Evolutionary conservation across 805 yeast species (phyloP), one percentile per base, ranked within the genome.

Genomic region (Teunomyces funiuensis): DNA sequence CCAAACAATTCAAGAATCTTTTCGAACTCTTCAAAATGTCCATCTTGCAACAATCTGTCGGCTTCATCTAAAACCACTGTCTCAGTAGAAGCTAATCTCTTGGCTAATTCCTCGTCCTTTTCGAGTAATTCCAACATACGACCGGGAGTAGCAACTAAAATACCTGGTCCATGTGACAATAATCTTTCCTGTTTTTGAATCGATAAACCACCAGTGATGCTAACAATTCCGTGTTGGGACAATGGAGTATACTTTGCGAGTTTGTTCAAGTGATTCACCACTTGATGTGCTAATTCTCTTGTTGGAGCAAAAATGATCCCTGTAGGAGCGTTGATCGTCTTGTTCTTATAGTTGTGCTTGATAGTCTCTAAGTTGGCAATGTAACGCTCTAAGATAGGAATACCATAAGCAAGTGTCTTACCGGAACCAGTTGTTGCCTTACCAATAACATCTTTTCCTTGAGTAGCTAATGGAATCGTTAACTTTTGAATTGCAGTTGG

Each of bases 401-500:
- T 79, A 34, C 97, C 97, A 61, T 88, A 93, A 0, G 99, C 99
- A 43, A 90, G 69, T 0, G 99, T 93, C 60, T 93, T 93, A 73
- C 99, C 99, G 1, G 96, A 87, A 60, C 99, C 99, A 1, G 99
- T 93, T 8, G 93, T 84, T 11, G 99, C 99, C 58, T 91, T 93
- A 41, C 99, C 99, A 50, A 93, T 82, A 3, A 93, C 78, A 63
- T 93, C 98, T 26, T 72, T 74, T 5, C 90, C 95, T 20, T 72
- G 69, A 10, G 88, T 44, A 2, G 91, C 88, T 19, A 73, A 54
- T 2, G 98, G 96, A 41, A 93, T 82, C 7, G 91, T 72, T 43
- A 69, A 66, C 45, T 71, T 74, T 63, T 93, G 99, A 55, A 93
- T 89, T 25, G 83, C 86, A 0, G 98, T 90, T 7, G 99, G 99